These are phyloP conservation scores for Gaertneriomyces semiglobifer DNA, from an alignment of 192 early-diverging fungal genomes.

Conservation along the genomic window DNA sequence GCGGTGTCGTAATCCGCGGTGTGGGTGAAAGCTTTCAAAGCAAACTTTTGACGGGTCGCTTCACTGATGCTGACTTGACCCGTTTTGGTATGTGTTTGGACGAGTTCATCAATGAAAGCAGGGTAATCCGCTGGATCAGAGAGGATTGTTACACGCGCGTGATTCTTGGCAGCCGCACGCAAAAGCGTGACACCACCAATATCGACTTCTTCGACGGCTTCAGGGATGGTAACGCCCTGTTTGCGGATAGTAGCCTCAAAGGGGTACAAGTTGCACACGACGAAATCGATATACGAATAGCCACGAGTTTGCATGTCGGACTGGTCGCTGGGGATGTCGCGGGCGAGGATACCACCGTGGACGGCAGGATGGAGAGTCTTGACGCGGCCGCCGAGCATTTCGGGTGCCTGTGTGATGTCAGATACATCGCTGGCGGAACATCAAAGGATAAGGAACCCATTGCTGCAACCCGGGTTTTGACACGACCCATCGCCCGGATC, in stretches of 20 bases:
- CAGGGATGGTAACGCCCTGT: constrained; percentile 80
- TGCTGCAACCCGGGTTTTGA: background rate
- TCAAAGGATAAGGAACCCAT: background rate
- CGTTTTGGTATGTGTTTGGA: constrained; percentile 27
- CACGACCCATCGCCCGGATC: background rate
- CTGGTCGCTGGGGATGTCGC: constrained; percentile 77
- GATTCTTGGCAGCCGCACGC: constrained; percentile 99
- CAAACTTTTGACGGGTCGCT: constrained; percentile 70
- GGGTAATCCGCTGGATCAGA: constrained; percentile 92
- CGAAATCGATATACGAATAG: constrained; percentile 91
- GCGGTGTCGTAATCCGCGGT: constrained; percentile 95
- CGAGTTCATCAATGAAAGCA: constrained; percentile 71
- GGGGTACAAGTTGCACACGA: constrained; percentile 98
- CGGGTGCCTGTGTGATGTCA: constrained; percentile 95
- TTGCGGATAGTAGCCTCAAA: constrained; percentile 93
- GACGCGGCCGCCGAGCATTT: constrained; percentile 98
- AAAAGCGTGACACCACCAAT: constrained; percentile 97
- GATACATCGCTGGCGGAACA: constrained; percentile 78
- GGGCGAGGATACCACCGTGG: constrained; percentile 93
- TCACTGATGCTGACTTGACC: constrained; percentile 61
- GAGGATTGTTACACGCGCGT: constrained; percentile 86
- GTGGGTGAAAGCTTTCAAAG: constrained; percentile 94
- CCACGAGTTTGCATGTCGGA: constrained; percentile 80
- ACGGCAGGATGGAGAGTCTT: constrained; percentile 99
- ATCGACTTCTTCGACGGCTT: constrained; percentile 98